phyloP scores from a whole-genome alignment of 352 stramenopile genomes.

The Phytophthora litchii region DNA sequence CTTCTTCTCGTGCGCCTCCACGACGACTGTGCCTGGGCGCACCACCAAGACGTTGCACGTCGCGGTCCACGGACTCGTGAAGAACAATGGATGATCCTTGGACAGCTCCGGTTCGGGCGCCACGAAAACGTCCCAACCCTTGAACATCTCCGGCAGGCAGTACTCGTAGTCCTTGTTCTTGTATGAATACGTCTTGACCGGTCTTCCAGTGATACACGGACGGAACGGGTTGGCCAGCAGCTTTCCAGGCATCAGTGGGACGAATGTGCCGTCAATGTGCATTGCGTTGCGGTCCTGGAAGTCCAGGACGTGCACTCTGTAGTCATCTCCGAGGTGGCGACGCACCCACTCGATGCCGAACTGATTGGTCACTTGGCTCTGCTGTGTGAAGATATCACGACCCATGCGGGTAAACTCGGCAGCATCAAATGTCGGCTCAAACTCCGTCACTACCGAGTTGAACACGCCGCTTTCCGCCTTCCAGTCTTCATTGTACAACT shows the following conservation, averaged over 20 bases:
- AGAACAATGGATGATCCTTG: slow-evolving; percentile 84
- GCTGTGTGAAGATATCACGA: slow-evolving; percentile 90
- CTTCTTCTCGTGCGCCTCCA: slow-evolving; percentile 86
- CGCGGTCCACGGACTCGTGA: slow-evolving; percentile 91
- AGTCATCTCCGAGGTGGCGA: slow-evolving; percentile 86
- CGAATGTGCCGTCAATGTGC: slow-evolving; percentile 92
- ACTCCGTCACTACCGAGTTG: slow-evolving; percentile 90
- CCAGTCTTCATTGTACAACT: slow-evolving; percentile 90
- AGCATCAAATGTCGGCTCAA: slow-evolving; percentile 89
- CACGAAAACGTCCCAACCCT: slow-evolving; percentile 91
- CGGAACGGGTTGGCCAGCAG: slow-evolving; percentile 87
- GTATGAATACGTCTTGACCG: slow-evolving; percentile 89
- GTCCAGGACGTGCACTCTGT: slow-evolving; percentile 88
- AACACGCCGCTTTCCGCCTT: slow-evolving; percentile 77
- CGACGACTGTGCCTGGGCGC: slow-evolving; percentile 78
- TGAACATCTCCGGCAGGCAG: slow-evolving; percentile 90
- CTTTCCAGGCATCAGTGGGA: slow-evolving; percentile 87
- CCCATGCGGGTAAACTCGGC: slow-evolving; percentile 92
- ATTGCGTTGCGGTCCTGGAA: slow-evolving; percentile 92
- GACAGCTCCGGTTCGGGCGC: slow-evolving; percentile 83
- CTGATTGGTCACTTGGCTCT: slow-evolving; percentile 90
- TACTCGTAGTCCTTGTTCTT: slow-evolving; percentile 91
- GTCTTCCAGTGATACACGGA: slow-evolving; percentile 85
- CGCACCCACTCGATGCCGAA: slow-evolving; percentile 92
- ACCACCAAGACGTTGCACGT: slow-evolving; percentile 92